A percentile compares a stretch with the other conserved stretches of the same genome.
Evolutionary conservation across 805 yeast genomes (phyloP).

Genomic region (Candida lessepsii): DNA sequence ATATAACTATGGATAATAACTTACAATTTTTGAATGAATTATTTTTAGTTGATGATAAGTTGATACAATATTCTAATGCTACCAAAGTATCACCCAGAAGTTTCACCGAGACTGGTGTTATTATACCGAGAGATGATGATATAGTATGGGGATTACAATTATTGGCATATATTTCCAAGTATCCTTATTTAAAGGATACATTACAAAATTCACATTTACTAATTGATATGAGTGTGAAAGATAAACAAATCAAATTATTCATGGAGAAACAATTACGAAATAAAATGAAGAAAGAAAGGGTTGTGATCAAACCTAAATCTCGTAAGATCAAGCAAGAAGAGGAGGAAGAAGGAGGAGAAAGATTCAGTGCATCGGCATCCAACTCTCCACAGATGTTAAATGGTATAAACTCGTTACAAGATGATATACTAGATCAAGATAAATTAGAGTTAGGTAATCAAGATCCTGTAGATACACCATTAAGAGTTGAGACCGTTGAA

Average conservation of each 20-base stretch:
- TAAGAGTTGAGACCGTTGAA: conserved; percentile 21
- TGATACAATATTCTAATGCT: conserved; percentile 16
- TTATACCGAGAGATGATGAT: conserved; percentile 91
- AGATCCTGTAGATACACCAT: conserved; percentile 23
- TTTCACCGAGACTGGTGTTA: conserved; percentile 58
- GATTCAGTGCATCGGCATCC: conserved; percentile 35
- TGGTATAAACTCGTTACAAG: conserved; percentile 29
- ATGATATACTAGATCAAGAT: conserved; percentile 34
- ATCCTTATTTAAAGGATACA: conserved; percentile 71
- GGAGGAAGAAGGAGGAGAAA: conserved; percentile 13
- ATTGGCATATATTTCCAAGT: conserved; percentile 89
- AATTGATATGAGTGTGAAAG: conserved; percentile 55
- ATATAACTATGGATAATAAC: conserved; percentile 43
- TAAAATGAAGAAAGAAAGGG: conserved; percentile 30
- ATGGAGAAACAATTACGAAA: conserved; percentile 36
- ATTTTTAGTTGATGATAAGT: conserved; percentile 36
- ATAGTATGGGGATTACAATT: conserved; percentile 91
- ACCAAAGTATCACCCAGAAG: conserved; percentile 35
- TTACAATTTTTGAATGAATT: conserved; percentile 41
- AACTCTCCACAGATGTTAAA: conserved; percentile 41
- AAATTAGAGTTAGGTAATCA: conserved; percentile 30
- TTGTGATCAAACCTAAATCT: conserved; percentile 35
- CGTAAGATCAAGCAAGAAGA: conserved; percentile 21
- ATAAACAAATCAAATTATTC: conserved; percentile 36
- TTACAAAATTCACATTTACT: conserved; percentile 76